Conservation (phyloP, 805 yeast species). For the Lipomyces orientalis region DNA sequence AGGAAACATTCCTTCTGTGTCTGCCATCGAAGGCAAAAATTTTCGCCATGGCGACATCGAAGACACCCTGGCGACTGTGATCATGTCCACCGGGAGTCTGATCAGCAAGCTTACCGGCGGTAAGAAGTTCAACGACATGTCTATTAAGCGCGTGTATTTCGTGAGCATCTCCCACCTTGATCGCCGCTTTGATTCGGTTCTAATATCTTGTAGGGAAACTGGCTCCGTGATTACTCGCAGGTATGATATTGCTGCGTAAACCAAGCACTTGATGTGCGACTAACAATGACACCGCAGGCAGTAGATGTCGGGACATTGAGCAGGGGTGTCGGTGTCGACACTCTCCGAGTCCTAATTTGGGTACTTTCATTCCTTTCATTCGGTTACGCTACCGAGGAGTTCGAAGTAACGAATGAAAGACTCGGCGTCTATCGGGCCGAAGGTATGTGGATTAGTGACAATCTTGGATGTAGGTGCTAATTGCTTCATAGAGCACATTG, state of each 20-base stretch:
- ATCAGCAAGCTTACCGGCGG: conserved; percentile 35
- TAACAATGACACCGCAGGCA: conserved; percentile 15
- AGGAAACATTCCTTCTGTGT: conserved; percentile 40
- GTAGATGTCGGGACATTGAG: conserved; percentile 39
- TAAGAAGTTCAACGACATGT: conserved; percentile 37
- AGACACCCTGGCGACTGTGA: conserved; percentile 38
- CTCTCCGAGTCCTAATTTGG: conserved; percentile 37
- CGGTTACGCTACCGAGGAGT: conserved; percentile 42
- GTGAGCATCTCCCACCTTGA: conserved; percentile 8
- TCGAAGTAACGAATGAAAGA: conserved; percentile 39
- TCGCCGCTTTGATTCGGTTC: neutral
- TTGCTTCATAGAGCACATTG: conserved; percentile 36
- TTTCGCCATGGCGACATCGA: conserved; percentile 42
- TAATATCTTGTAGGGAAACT: conserved; percentile 29
- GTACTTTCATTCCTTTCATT: conserved; percentile 37
- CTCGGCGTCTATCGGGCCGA: conserved; percentile 40
- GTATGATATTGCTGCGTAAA: neutral
- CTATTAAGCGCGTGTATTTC: conserved; percentile 39
- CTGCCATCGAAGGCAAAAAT: conserved; percentile 39
- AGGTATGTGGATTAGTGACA: conserved; percentile 11
- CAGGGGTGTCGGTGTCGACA: conserved; percentile 32
- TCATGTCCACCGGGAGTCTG: conserved; percentile 33
- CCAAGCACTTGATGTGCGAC: neutral
- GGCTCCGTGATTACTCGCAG: conserved; percentile 42
- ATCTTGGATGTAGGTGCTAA: neutral